These are phyloP conservation scores for Penium margaritaceum DNA, from an alignment of 139 green algal species.

Conservation along the genomic window DNA sequence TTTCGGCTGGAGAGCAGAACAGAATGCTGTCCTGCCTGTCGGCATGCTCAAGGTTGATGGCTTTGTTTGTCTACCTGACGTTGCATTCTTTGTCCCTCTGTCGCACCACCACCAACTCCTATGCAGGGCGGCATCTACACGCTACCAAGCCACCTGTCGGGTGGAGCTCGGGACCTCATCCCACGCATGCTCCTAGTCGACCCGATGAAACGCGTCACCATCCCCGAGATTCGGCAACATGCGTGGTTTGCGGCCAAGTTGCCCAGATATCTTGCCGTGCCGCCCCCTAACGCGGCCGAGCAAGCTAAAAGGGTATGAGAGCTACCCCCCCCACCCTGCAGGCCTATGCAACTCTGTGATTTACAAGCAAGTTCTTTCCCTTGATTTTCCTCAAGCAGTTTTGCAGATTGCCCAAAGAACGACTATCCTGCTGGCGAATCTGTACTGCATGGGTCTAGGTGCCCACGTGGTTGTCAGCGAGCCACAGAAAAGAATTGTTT, in stretches of 20 bases:
- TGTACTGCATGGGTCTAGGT: too few species aligned
- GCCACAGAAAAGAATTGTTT: too few species aligned
- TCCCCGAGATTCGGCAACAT: slow-evolving; percentile 92
- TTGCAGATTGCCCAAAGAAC: too few species aligned
- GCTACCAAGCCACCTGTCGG: slow-evolving; percentile 84
- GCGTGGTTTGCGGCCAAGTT: slow-evolving; percentile 91
- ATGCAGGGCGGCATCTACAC: slow-evolving; percentile 80
- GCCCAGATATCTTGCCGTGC: slow-evolving; percentile 83
- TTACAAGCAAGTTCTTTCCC: background rate
- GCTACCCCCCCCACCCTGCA: too few species aligned
- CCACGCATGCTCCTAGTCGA: slow-evolving; percentile 96
- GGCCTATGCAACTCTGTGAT: background rate
- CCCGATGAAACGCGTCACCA: slow-evolving; percentile 96
- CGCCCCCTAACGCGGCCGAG: slow-evolving; percentile 62
- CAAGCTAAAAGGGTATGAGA: slow-evolving; percentile 54
- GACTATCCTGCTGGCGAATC: too few species aligned
- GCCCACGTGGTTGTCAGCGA: background rate
- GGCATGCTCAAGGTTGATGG: too few species aligned
- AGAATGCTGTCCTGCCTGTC: too few species aligned
- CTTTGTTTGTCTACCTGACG: too few species aligned
- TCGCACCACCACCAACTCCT: background rate
- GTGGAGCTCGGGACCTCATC: slow-evolving; percentile 89
- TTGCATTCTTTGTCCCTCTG: too few species aligned
- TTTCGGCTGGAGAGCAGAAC: too few species aligned
- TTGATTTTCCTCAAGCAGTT: background rate